phyloP scores from a whole-genome alignment of 305 asterid species.

The Withania somnifera region DNA sequence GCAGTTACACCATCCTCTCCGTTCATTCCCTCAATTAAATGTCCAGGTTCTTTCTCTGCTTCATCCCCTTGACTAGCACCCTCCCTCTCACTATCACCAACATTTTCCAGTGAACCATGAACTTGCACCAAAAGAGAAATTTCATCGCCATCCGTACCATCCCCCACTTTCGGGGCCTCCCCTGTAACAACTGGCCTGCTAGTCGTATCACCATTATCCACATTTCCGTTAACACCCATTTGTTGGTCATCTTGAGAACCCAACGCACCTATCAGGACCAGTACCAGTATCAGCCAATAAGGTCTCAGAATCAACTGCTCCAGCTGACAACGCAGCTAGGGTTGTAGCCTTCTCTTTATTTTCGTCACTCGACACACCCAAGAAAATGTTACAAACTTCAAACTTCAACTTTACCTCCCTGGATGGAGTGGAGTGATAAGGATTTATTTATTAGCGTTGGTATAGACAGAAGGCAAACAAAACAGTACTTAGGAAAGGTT shows the following conservation, averaged over 20 bases:
- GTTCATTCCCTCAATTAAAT: neutral
- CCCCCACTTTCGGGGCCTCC: no score
- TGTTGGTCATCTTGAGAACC: no score
- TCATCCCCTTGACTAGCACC: neutral
- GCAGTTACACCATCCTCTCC: no score
- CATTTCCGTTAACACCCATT: neutral
- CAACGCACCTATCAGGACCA: neutral
- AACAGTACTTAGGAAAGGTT: neutral
- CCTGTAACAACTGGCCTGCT: no score
- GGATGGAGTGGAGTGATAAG: neutral
- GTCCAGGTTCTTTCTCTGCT: neutral
- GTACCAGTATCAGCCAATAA: constrained; percentile 10
- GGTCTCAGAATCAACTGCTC: constrained; percentile 4
- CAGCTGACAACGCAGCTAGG: neutral
- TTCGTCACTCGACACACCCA: neutral
- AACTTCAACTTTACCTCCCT: neutral
- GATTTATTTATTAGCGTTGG: neutral
- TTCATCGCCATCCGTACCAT: neutral
- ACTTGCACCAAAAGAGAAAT: constrained; percentile 3
- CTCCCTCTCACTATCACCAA: neutral
- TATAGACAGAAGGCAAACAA: neutral
- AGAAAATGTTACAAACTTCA: neutral
- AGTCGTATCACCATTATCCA: neutral
- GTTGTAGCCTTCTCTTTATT: neutral
- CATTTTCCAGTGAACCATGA: neutral